Conservation (phyloP, 768 basidiomycete genomes). For the Boletus rex-veris region DNA sequence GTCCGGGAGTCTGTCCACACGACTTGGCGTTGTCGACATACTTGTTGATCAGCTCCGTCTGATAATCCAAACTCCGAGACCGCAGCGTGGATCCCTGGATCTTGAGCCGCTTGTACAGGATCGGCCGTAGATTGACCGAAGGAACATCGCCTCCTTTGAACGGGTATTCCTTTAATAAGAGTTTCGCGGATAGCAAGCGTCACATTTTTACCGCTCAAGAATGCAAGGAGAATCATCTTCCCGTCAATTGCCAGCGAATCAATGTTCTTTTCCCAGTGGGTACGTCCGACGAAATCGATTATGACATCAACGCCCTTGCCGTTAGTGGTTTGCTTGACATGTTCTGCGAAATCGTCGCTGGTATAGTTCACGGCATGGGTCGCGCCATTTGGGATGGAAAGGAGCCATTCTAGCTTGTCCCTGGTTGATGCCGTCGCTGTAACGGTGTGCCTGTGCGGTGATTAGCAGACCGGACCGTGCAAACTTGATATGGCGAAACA, state of each 20-base stretch:
- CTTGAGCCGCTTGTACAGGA: constrained; percentile 81
- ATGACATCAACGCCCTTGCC: constrained; percentile 77
- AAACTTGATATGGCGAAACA: constrained; percentile 3
- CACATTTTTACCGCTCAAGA: constrained; percentile 56
- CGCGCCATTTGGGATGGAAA: constrained; percentile 61
- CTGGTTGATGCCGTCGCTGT: constrained; percentile 83
- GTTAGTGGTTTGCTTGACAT: constrained; percentile 63
- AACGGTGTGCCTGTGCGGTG: constrained; percentile 51
- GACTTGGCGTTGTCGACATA: constrained; percentile 23
- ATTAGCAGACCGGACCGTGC: constrained; percentile 4
- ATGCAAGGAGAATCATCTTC: constrained; percentile 64
- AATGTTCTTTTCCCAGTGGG: constrained; percentile 72
- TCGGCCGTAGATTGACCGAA: constrained; percentile 54
- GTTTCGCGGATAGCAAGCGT: constrained; percentile 16
- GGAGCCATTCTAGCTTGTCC: constrained; percentile 78
- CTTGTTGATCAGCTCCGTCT: constrained; percentile 65
- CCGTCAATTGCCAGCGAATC: constrained; percentile 68
- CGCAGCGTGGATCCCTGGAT: constrained; percentile 89
- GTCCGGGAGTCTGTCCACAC: not conserved
- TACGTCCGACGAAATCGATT: constrained; percentile 79
- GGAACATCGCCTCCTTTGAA: constrained; percentile 49
- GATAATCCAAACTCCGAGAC: constrained; percentile 70
- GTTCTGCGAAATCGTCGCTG: constrained; percentile 73
- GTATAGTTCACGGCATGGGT: constrained; percentile 84
- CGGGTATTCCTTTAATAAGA: constrained; percentile 16